Evolutionary conservation across 805 yeast species (phyloP).

Genomic region (Candida lessepsii): DNA sequence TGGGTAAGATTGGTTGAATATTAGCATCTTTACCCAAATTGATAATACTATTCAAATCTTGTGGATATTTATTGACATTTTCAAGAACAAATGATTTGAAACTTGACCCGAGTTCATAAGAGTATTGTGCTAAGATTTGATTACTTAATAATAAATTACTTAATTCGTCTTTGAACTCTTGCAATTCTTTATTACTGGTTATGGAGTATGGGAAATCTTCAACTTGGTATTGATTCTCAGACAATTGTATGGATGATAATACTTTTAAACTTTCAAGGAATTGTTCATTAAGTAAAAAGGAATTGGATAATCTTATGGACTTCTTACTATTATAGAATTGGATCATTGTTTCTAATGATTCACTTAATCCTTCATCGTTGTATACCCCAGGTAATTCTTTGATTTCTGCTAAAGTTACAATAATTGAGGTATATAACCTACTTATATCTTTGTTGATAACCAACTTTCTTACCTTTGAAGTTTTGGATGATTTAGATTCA

Average conservation of each 20-base stretch:
- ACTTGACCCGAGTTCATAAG: constrained; percentile 22
- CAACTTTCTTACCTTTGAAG: constrained; percentile 22
- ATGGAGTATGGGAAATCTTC: constrained; percentile 42
- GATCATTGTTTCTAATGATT: constrained; percentile 51
- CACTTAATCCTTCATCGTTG: constrained; percentile 69
- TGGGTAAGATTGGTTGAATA: constrained; percentile 64
- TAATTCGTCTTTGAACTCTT: constrained; percentile 20
- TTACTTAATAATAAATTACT: constrained; percentile 19
- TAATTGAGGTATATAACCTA: constrained; percentile 51
- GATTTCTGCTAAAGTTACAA: constrained; percentile 54
- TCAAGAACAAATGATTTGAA: constrained; percentile 34
- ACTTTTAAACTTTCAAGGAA: constrained; percentile 50
- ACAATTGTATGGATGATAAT: constrained; percentile 21
- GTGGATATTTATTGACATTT: constrained; percentile 41
- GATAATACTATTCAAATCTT: constrained; percentile 19
- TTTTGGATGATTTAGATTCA: constrained; percentile 11
- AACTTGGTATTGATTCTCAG: constrained; percentile 27
- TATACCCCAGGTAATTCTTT: constrained; percentile 89
- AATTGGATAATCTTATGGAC: constrained; percentile 43
- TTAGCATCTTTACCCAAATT: constrained; percentile 22
- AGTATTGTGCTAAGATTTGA: constrained; percentile 51
- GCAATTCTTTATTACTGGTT: constrained; percentile 36
- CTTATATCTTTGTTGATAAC: constrained; percentile 41
- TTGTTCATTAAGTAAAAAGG: constrained; percentile 40
- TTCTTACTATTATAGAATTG: constrained; percentile 48